Base-by-base conservation (phyloP, 495 filamentous ascomycete genomes). In the Aspergillus incahuasiensis region DNA sequence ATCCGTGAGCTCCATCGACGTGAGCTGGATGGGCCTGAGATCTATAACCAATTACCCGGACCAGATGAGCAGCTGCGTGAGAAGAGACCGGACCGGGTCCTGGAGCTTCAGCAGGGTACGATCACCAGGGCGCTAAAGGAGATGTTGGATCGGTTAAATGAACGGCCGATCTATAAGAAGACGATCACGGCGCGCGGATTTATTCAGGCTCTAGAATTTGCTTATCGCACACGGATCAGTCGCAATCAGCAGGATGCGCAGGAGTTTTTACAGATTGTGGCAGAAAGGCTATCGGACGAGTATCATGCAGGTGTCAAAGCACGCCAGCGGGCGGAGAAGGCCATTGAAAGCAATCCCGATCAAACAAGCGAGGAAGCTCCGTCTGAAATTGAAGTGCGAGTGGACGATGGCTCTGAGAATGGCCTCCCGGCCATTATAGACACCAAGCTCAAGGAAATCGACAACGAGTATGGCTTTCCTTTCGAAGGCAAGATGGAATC, bases 171-270 rank as follows among this genome's bases (percentile, higher is more conserved):
- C 55, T 91, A 90, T 66, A 89, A 83, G 73, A 97, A 97, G 76
- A 95, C 89, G 0, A 96, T 97, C 57, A 91, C 91, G 15, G 89
- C 92, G 19, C 81, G 79, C 3, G 74, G 76, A 1, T 97, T 99
- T 65, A 84, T 99, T 16, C 68, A 78, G 51, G 83, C 85, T 0
- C 73, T 99, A 22, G 94, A 99, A 71, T 76, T 77, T 35, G 91
- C 92, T 5, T 99, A 96, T 66, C 80, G 84, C 25, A 90, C 92
- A 56, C 84, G 87, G 40, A 92, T 99, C 63, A 96, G 88, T 63
- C 86, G 94, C 44, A 86, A 90, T 55, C 95, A 99, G 67, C 95
- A 99, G 70, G 94, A 99, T 74, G 94, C 94, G n/a, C 94, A 99
- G 65, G 94, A 99, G 67, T 95, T 99, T 55, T 63, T 99, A 51